Conservation (phyloP, 2,329 filamentous ascomycete genomes). For the Chalara sp. region DNA sequence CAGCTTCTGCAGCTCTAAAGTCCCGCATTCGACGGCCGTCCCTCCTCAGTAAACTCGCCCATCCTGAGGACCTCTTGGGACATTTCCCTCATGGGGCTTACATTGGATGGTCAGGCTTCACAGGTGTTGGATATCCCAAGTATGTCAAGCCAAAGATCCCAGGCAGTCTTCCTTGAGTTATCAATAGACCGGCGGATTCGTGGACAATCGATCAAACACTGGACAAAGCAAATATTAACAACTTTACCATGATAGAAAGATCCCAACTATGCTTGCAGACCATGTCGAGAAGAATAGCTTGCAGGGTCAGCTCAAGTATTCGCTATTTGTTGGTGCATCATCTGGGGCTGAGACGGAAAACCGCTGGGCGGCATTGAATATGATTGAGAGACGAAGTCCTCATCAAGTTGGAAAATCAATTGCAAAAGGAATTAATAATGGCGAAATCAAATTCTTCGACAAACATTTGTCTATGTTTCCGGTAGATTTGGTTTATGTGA, state of each 20-base stretch:
- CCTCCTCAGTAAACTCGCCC: slow-evolving; percentile 73
- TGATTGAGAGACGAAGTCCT: slow-evolving; percentile 79
- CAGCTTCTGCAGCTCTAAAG: slow-evolving; percentile 51
- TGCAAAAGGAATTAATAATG: slow-evolving; percentile 83
- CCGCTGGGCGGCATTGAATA: slow-evolving; percentile 80
- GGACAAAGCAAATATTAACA: too few species aligned
- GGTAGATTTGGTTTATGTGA: slow-evolving; percentile 72
- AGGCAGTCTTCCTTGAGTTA: too few species aligned
- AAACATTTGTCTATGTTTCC: slow-evolving; percentile 94
- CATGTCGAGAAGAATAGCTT: slow-evolving; percentile 83
- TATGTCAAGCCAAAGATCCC: slow-evolving; percentile 33
- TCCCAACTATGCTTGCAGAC: slow-evolving; percentile 77
- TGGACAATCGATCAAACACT: too few species aligned
- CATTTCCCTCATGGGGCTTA: slow-evolving; percentile 82
- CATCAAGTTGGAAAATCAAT: slow-evolving; percentile 91
- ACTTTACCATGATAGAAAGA: slow-evolving; percentile 48
- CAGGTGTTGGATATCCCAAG: slow-evolving; percentile 86
- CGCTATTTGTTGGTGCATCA: slow-evolving; percentile 83
- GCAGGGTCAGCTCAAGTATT: slow-evolving; percentile 79
- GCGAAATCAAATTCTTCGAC: slow-evolving; percentile 86
- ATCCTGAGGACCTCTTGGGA: slow-evolving; percentile 71
- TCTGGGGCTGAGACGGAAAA: slow-evolving; percentile 84
- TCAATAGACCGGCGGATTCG: too few species aligned
- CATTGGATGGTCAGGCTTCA: slow-evolving; percentile 88
- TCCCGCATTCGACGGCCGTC: slow-evolving; percentile 69